These are phyloP conservation scores for Acrocalymma vagum DNA, from an alignment of 2,329 filamentous ascomycete genomes.

Conservation along the genomic window DNA sequence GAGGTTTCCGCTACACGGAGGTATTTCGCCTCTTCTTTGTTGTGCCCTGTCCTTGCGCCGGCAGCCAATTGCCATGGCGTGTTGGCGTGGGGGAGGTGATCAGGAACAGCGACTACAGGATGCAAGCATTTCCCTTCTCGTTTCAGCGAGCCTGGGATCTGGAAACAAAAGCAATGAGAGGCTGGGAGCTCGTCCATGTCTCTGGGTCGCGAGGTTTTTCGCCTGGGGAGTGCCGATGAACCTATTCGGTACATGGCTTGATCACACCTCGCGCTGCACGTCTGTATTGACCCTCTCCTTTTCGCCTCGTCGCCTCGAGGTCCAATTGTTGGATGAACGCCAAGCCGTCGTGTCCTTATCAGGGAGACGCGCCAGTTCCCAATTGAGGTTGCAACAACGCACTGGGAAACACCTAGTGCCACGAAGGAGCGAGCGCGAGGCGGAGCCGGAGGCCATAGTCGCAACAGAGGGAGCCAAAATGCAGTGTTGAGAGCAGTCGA, in stretches of 20 bases:
- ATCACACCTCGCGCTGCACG: slow-evolving; percentile 6
- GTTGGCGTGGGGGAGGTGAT: slow-evolving; percentile 40
- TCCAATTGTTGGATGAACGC: too few relatives aligned
- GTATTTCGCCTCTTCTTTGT: slow-evolving; percentile 10
- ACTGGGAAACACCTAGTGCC: too few relatives aligned
- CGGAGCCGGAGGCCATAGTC: too few relatives aligned
- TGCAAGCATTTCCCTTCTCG: slow-evolving; percentile 21
- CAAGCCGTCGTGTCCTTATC: too few relatives aligned
- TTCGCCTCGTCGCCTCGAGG: too few relatives aligned
- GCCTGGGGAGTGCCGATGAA: slow-evolving; percentile 32
- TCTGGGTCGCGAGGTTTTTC: slow-evolving; percentile 24
- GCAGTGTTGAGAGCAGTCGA: too few relatives aligned
- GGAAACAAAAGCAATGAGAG: slow-evolving; percentile 40
- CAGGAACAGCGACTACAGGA: slow-evolving; percentile 40
- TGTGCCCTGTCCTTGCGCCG: slow-evolving; percentile 13
- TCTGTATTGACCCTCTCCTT: slow-evolving; percentile 12
- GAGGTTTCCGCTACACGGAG: slow-evolving; percentile 7
- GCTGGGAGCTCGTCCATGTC: slow-evolving; percentile 29
- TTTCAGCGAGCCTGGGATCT: slow-evolving; percentile 26
- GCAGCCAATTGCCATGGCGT: slow-evolving; percentile 20
- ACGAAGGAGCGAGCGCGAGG: too few relatives aligned
- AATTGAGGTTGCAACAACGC: too few relatives aligned
- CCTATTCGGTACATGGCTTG: slow-evolving; percentile 21
- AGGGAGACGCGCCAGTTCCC: too few relatives aligned
- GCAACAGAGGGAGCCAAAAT: too few relatives aligned